These are phyloP conservation scores for Emmonsiellopsis sp. DNA, from an alignment of 2,329 filamentous ascomycete species.

Conservation along the genomic window DNA sequence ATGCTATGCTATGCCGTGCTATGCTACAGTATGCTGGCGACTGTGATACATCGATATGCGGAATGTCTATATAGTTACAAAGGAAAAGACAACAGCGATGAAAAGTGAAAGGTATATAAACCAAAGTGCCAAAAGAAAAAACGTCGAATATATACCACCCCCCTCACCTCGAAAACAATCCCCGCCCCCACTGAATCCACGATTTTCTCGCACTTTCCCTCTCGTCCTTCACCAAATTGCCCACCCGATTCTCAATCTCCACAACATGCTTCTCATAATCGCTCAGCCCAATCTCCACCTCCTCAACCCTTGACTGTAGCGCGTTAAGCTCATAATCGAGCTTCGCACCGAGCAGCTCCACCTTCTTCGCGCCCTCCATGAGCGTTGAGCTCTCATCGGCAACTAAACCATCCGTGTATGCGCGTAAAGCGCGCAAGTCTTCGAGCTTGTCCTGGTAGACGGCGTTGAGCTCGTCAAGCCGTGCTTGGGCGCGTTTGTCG, in stretches of 20 bases:
- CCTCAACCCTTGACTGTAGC: constrained; percentile 69
- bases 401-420: constrained; percentile 60
- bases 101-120: background rate
- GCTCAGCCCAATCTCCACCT: constrained; percentile 72
- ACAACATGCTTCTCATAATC: constrained; percentile 73
- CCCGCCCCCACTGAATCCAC: constrained; percentile 49
- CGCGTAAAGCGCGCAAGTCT: constrained; percentile 58
- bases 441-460: constrained; percentile 64
- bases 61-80: no score
- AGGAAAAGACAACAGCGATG: background rate
- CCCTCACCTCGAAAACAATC: constrained; percentile 16
- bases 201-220: constrained; percentile 45
- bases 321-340: constrained; percentile 85
- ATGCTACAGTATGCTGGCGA: no score
- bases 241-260: constrained; percentile 58
- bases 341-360: constrained; percentile 73
- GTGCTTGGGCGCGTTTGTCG: constrained; percentile 52
- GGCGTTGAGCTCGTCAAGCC: constrained; percentile 56
- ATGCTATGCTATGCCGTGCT: background rate
- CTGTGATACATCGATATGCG: no score
- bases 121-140: constrained; percentile 12
- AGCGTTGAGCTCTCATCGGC: constrained; percentile 59
- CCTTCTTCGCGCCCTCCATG: constrained; percentile 63
- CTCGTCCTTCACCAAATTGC: constrained; percentile 53
- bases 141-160: constrained; percentile 11